A percentile compares a stretch with the other conserved stretches of the same genome.
phyloP scores from a whole-genome alignment of 257 asterid genomes.

The Handroanthus guayacan region DNA sequence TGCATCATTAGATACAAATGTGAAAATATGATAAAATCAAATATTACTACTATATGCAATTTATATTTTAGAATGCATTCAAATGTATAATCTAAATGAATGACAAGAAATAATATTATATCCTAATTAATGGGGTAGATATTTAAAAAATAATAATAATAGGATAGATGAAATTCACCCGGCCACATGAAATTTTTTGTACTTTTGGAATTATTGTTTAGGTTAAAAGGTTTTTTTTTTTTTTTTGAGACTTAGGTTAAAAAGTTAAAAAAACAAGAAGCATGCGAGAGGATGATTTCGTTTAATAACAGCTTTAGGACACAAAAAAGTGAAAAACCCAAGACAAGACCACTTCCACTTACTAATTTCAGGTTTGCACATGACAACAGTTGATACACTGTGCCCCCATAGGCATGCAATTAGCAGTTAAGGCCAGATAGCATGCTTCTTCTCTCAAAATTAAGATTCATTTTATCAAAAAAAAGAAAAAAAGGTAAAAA shows the following conservation, averaged over 20 bases:
- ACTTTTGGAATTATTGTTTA: slow-evolving; percentile 1
- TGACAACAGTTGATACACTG: not conserved
- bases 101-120: no score
- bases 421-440: not conserved
- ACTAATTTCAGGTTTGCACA: not conserved
- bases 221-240: no score
- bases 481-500: not conserved
- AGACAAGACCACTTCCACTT: not conserved
- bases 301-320: slow-evolving; percentile 25
- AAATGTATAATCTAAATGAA: no score
- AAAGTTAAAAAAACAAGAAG: slow-evolving; percentile 37
- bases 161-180: not conserved
- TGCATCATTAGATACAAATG: no score
- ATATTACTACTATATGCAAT: no score
- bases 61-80: no score
- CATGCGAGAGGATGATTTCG: slow-evolving; percentile 43
- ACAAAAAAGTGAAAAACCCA: not conserved
- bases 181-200: not conserved
- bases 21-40: no score
- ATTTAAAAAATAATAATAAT: no score
- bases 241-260: not conserved
- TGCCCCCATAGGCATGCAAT: not conserved
- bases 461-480: not conserved
- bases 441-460: not conserved
- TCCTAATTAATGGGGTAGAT: no score